These are phyloP conservation scores for Lentinula sp. DNA, from an alignment of 768 basidiomycete species.

Conservation along the genomic window DNA sequence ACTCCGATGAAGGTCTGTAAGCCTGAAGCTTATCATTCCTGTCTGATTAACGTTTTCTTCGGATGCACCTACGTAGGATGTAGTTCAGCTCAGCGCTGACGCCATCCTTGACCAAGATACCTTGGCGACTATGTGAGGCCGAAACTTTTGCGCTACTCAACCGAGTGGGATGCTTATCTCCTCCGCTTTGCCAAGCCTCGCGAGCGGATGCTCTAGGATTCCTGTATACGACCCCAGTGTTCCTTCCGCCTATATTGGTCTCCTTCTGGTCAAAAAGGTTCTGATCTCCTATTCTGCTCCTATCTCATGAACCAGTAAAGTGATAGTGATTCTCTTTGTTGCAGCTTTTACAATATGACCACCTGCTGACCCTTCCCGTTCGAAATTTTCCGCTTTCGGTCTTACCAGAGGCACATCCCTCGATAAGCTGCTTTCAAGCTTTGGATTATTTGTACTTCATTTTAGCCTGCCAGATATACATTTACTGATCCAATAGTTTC, in stretches of 20 bases:
- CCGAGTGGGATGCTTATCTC: not conserved
- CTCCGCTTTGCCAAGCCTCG: slow-evolving; percentile 31
- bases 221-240: slow-evolving; percentile 76
- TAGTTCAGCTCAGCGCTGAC: slow-evolving; percentile 73
- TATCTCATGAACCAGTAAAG: not conserved
- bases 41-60: not conserved
- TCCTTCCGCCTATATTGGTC: slow-evolving; percentile 66
- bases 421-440: slow-evolving; percentile 92
- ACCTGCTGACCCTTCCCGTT: slow-evolving; percentile 68
- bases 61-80: slow-evolving; percentile 46
- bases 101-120: slow-evolving; percentile 70
- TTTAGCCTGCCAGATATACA: not conserved
- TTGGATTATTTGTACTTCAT: slow-evolving; percentile 80
- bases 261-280: slow-evolving; percentile 82
- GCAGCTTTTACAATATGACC: slow-evolving; percentile 88
- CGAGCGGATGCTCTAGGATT: slow-evolving; percentile 89
- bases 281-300: not conserved
- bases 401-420: slow-evolving; percentile 82
- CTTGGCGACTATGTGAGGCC: slow-evolving; percentile 66
- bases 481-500: not conserved
- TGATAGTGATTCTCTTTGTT: not conserved
- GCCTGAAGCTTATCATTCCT: not conserved
- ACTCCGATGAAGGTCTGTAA: slow-evolving; percentile 62
- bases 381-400: slow-evolving; percentile 73
- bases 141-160: not conserved